These are phyloP conservation scores for Neopestalotiopsis sp. DNA, from an alignment of 2,329 filamentous ascomycete species.

Conservation along the genomic window DNA sequence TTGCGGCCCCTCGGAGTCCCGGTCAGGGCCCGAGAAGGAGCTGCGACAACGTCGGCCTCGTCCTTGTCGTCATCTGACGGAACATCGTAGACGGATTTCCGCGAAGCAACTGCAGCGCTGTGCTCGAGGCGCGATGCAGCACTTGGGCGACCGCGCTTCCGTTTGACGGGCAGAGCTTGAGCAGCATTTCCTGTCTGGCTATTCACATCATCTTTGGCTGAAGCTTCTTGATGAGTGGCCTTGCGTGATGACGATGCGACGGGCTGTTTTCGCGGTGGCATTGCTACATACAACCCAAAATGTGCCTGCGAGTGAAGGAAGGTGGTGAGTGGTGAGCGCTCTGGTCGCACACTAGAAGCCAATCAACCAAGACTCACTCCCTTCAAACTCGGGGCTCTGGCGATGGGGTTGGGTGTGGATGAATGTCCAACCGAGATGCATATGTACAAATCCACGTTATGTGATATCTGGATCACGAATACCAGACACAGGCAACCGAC, in stretches of 20 bases:
- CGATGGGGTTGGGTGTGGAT: no score
- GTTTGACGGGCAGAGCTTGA: slow-evolving; percentile 1
- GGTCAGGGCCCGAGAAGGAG: neutral
- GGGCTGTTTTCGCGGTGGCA: neutral
- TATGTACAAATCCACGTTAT: no score
- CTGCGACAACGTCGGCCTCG: neutral
- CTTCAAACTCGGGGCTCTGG: no score
- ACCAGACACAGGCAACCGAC: no score
- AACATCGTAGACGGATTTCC: slow-evolving; percentile 19
- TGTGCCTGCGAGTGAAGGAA: neutral
- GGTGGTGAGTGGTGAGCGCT: no score
- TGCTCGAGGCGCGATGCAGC: slow-evolving; percentile 8
- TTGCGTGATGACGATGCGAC: neutral
- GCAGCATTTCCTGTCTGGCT: neutral
- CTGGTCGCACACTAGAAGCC: no score
- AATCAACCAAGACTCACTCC: no score
- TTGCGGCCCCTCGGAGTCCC: slow-evolving; percentile 8
- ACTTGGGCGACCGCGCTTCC: slow-evolving; percentile 18
- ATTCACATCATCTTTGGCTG: neutral
- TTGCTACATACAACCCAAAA: neutral
- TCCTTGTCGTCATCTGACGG: slow-evolving; percentile 17
- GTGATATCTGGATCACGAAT: no score
- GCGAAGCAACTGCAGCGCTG: neutral
- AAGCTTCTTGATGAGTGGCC: neutral
- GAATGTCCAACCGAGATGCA: no score